These are phyloP conservation scores for Acer campestre DNA, from an alignment of 345 rosid genomes.

Conservation along the genomic window DNA sequence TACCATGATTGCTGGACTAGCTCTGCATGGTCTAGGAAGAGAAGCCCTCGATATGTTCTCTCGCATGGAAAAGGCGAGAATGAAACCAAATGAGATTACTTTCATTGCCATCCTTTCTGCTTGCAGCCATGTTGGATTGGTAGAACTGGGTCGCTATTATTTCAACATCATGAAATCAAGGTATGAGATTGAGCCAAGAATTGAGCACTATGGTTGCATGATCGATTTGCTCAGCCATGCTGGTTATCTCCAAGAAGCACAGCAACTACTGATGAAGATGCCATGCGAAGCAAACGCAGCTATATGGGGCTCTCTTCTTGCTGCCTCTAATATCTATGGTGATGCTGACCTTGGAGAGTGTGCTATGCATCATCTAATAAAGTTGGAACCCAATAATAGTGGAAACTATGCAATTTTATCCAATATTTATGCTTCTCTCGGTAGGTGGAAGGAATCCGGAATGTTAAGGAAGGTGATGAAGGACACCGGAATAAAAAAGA, in stretches of 20 bases:
- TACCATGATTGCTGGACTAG: slow-evolving; percentile 62
- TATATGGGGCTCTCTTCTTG: slow-evolving; percentile 83
- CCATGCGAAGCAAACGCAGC: slow-evolving; percentile 72
- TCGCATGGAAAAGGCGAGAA: slow-evolving; percentile 49
- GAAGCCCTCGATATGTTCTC: slow-evolving; percentile 70
- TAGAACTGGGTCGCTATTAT: slow-evolving; percentile 46
- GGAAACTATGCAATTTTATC: slow-evolving; percentile 75
- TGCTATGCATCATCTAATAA: slow-evolving; percentile 52
- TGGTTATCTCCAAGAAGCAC: slow-evolving; percentile 62
- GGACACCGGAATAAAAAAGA: slow-evolving; percentile 56
- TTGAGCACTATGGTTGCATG: slow-evolving; percentile 82
- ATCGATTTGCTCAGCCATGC: slow-evolving; percentile 70
- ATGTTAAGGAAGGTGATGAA: slow-evolving; percentile 63
- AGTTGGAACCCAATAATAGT: slow-evolving; percentile 73
- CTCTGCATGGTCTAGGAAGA: slow-evolving; percentile 64
- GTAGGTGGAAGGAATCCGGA: slow-evolving; percentile 69
- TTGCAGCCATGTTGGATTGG: slow-evolving; percentile 71
- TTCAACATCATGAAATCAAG: slow-evolving; percentile 48
- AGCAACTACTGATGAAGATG: slow-evolving; percentile 47
- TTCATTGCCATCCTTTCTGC: slow-evolving; percentile 76
- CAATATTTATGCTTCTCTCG: slow-evolving; percentile 52
- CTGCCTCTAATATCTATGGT: slow-evolving; percentile 61
- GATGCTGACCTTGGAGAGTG: slow-evolving; percentile 58
- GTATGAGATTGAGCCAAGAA: slow-evolving; percentile 47
- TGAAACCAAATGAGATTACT: slow-evolving; percentile 67